Percentiles rank a stretch among this genome's conserved stretches.
Evolutionary conservation across 2,329 filamentous ascomycete genomes (phyloP).

Genomic region (Huntiella moniliformis): DNA sequence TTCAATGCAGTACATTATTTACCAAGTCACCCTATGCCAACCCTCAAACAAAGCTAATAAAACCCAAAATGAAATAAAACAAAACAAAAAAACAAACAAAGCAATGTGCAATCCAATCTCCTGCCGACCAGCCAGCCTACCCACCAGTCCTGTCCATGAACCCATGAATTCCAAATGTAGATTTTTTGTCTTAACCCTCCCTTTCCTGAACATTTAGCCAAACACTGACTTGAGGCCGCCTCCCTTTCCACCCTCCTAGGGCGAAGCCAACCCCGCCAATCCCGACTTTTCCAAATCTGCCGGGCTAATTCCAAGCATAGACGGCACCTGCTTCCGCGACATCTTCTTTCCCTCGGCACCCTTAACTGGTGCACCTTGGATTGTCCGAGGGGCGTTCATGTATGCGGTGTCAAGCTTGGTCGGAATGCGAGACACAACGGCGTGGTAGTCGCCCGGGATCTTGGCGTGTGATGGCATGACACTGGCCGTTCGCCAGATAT

Average conservation of each 20-base stretch:
- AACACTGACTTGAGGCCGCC: background rate
- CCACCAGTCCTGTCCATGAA: background rate
- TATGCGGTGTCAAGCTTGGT: slow-evolving; percentile 67
- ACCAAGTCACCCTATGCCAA: background rate
- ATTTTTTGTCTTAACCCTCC: background rate
- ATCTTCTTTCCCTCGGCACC: slow-evolving; percentile 33
- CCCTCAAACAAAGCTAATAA: background rate
- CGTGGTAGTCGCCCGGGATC: slow-evolving; percentile 43
- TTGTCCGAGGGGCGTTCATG: slow-evolving; percentile 82
- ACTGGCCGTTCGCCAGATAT: slow-evolving; percentile 56
- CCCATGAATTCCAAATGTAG: background rate
- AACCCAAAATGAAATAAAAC: background rate
- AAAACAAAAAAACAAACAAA: background rate
- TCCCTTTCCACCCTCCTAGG: background rate
- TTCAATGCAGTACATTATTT: background rate
- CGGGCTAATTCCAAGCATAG: slow-evolving; percentile 26
- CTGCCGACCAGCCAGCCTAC: too few relatives aligned
- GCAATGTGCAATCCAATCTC: background rate
- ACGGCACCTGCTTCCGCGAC: slow-evolving; percentile 36
- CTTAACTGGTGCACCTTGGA: slow-evolving; percentile 63
- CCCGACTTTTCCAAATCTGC: slow-evolving; percentile 14
- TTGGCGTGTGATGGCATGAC: slow-evolving; percentile 41
- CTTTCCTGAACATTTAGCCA: too few relatives aligned
- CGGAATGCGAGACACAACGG: slow-evolving; percentile 47
- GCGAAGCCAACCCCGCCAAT: slow-evolving; percentile 1